Evolutionary conservation across 768 basidiomycete species (phyloP).

Genomic region (Termitomyces bulborhizus): DNA sequence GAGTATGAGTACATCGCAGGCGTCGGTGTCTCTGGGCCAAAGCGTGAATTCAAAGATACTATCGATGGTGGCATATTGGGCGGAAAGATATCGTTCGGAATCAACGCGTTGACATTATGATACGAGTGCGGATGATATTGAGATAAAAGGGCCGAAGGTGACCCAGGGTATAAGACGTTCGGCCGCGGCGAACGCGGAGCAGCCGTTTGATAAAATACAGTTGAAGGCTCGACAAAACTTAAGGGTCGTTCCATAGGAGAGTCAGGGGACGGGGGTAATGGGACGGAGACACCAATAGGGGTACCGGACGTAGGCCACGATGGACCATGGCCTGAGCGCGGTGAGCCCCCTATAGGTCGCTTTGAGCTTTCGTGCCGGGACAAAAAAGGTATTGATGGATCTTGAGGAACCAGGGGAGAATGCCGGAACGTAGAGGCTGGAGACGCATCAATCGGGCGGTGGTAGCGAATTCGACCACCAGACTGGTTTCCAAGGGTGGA

Average conservation of each 20-base stretch:
- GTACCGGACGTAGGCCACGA: slow-evolving; percentile 33
- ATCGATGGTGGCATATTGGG: slow-evolving; percentile 34
- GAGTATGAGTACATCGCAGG: slow-evolving; percentile 29
- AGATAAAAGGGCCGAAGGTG: slow-evolving; percentile 33
- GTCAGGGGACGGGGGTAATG: slow-evolving; percentile 46
- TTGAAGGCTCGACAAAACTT: slow-evolving; percentile 38
- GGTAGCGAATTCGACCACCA: slow-evolving; percentile 21
- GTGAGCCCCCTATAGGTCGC: slow-evolving; percentile 39
- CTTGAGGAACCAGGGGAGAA: slow-evolving; percentile 7
- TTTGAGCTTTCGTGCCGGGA: slow-evolving; percentile 33
- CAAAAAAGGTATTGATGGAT: slow-evolving; percentile 18
- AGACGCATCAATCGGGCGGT: slow-evolving; percentile 20
- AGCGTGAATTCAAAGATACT: slow-evolving; percentile 29
- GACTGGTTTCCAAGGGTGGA: slow-evolving; percentile 9
- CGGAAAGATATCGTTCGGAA: slow-evolving; percentile 38
- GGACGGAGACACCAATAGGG: slow-evolving; percentile 27
- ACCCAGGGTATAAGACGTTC: slow-evolving; percentile 40
- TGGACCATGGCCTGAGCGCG: slow-evolving; percentile 32
- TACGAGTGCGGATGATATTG: slow-evolving; percentile 34
- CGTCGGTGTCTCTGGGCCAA: slow-evolving; percentile 38
- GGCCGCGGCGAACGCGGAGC: slow-evolving; percentile 41
- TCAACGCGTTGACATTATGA: slow-evolving; percentile 16
- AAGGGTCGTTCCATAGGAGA: slow-evolving; percentile 24
- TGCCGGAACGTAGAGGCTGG: slow-evolving; percentile 12
- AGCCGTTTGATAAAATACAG: slow-evolving; percentile 67